Percentiles rank a stretch among this genome's conserved stretches.
phyloP scores from a whole-genome alignment of 352 stramenopile species.

The Globisporangium spiculum region DNA sequence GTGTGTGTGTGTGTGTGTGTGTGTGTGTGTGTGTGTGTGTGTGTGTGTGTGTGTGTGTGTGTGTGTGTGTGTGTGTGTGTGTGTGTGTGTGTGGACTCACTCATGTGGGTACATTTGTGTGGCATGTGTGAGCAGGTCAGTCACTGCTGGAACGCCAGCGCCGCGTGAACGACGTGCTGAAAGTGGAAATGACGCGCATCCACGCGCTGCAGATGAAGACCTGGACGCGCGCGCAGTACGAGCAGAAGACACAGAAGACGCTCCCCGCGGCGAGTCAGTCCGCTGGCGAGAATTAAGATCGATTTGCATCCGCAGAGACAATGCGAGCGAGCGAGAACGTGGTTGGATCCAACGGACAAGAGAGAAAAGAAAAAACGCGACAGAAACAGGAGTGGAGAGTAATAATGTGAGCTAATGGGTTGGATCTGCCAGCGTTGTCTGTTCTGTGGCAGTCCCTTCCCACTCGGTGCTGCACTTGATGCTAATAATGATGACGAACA shows the following conservation, averaged over 20 bases:
- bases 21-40: no score
- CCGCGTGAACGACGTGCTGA: conserved; percentile 74
- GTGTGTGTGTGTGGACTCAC: neutral
- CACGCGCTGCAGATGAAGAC: conserved; percentile 87
- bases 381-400: neutral
- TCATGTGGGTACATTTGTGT: conserved; percentile 1
- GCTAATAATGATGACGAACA: neutral
- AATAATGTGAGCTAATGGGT: conserved; percentile 4
- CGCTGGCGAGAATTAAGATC: conserved; percentile 47
- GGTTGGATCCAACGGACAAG: neutral
- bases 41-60: no score
- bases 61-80: no score
- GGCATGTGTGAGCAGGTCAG: conserved; percentile 36
- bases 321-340: neutral
- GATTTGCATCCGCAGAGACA: neutral
- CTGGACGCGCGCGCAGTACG: conserved; percentile 79
- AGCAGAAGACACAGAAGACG: conserved; percentile 74
- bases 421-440: neutral
- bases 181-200: conserved; percentile 82
- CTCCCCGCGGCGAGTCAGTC: conserved; percentile 40
- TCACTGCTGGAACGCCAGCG: conserved; percentile 76
- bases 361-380: neutral
- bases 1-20: no score
- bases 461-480: neutral
- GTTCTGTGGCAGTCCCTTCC: neutral